Percentiles rank a stretch among this genome's conserved stretches.
Evolutionary conservation across 2,329 filamentous ascomycete genomes (phyloP).

Genomic region (Fusarium equiseti): DNA sequence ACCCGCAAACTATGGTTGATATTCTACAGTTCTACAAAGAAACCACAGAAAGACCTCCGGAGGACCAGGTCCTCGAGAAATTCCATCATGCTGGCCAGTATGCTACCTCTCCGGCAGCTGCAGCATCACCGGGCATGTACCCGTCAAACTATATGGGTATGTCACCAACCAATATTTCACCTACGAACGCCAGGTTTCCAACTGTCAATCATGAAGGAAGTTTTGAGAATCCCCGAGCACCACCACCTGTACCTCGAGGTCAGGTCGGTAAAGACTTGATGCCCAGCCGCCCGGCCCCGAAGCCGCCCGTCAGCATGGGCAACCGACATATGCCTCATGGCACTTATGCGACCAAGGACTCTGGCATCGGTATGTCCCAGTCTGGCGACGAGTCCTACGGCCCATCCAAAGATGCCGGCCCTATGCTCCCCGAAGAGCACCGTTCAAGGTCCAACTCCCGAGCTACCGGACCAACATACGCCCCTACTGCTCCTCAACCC

Average conservation of each 20-base stretch:
- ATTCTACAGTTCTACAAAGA: conserved; percentile 98
- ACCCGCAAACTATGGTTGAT: conserved; percentile 94
- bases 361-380: conserved; percentile 71
- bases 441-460: conserved; percentile 77
- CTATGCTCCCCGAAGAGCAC: conserved; percentile 75
- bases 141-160: conserved; percentile 68
- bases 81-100: conserved; percentile 84
- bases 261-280: conserved; percentile 68
- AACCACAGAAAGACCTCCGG: conserved; percentile 81
- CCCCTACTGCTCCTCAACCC: conserved; percentile 57
- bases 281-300: conserved; percentile 86
- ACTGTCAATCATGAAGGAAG: conserved; percentile 87
- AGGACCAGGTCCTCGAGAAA: conserved; percentile 94
- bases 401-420: conserved; percentile 65
- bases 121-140: conserved; percentile 66
- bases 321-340: conserved; percentile 66
- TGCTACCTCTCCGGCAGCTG: conserved; percentile 57
- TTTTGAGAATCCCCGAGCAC: conserved; percentile 95
- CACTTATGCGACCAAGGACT: conserved; percentile 68
- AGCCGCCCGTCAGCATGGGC: conserved; percentile 78
- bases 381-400: conserved; percentile 67
- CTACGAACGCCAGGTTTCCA: conserved; percentile 87
- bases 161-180: conserved; percentile 78
- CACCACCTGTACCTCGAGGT: conserved; percentile 83
- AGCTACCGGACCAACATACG: conserved; percentile 66